Evolutionary conservation across 2,329 filamentous ascomycete genomes (phyloP), one percentile per base, ranked within the genome.

Genomic region (Cladophialophora psammophila): DNA sequence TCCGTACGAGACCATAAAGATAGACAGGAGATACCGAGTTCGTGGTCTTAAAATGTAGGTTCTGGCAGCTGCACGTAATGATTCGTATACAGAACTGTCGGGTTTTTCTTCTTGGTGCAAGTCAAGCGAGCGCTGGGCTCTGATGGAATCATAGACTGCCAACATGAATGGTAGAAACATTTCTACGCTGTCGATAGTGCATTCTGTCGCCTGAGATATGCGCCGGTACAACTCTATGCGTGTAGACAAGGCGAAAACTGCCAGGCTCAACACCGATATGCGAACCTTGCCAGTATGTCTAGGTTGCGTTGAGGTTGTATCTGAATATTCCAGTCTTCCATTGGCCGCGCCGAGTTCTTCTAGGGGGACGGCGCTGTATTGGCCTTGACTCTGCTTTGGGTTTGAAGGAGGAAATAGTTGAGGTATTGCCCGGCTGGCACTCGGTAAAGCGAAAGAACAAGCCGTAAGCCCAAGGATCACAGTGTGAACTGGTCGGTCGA

Each of bases 401-500:
- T 48, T 54, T 9, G 65, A 50, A 36, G 61, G 38, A 6, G 66
- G 67, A 63, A 74, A 75, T 60, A 75, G 69, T 45, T 54, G 67
- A 66, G 72, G 71, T 38, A 76, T 66, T 36, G 79, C 77, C 63
- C 76, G 76, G 69, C 77, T 79, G 53, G 78, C 69, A 42, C 75
- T 72, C 10, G 82, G 67, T 35, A 83, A 74, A 45, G 73, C 75
- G 26, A 75, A 69, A 8, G 80, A 81, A 9, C 79, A 74, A 31
- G 80, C 73, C 48, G 79, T 76, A 45, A 84, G 80, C 26, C 78
- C 72, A 4, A 82, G 69, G 42, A 81, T 75, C 18, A 77, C 73
- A 6, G 81, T 78, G 69, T 81, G 81, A 13, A 83, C 70, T 3
- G 83, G 82, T 57, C 80, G 81, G 70, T 84, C 84, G 82, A 64